These are phyloP conservation scores for Tricholoma sp. DNA, from an alignment of 768 basidiomycete genomes.

Conservation along the genomic window DNA sequence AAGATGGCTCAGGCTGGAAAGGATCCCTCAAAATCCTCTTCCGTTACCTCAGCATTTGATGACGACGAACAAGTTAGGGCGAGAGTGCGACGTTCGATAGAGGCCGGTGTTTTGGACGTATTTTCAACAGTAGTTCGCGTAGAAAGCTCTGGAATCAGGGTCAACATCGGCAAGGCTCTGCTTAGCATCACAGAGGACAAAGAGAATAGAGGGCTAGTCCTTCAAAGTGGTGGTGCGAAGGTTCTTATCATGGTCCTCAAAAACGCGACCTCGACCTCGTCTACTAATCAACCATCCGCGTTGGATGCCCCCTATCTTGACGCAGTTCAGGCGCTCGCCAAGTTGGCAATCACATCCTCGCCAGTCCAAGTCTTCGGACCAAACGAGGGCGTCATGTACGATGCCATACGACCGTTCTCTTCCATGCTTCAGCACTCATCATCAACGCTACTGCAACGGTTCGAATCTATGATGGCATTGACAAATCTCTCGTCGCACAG, in stretches of 20 bases:
- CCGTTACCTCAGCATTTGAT: conserved; percentile 42
- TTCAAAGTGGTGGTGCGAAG: conserved; percentile 78
- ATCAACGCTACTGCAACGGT: conserved; percentile 74
- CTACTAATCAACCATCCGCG: conserved; percentile 18
- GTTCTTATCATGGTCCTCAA: conserved; percentile 55
- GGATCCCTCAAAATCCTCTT: conserved; percentile 20
- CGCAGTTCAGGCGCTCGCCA: conserved; percentile 85
- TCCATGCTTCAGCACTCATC: conserved; percentile 64
- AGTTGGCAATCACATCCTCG: conserved; percentile 88
- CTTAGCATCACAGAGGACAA: conserved; percentile 74
- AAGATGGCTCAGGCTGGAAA: conserved; percentile 57
- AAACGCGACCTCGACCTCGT: conserved; percentile 30
- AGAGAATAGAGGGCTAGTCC: conserved; percentile 67
- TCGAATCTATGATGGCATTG: conserved; percentile 93
- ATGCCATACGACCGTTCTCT: conserved; percentile 81
- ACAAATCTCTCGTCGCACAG: conserved; percentile 89
- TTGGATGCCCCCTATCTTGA: conserved; percentile 45
- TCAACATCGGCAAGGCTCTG: conserved; percentile 54
- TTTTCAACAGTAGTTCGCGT: conserved; percentile 51
- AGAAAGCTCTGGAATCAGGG: conserved; percentile 63
- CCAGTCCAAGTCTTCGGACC: conserved; percentile 92
- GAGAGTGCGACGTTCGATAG: conserved; percentile 53
- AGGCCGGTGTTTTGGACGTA: conserved; percentile 59
- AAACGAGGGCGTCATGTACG: conserved; percentile 66
- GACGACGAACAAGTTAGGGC: conserved; percentile 60